phyloP scores from a whole-genome alignment of 441 rosid species.

The Adansonia gregorii region DNA sequence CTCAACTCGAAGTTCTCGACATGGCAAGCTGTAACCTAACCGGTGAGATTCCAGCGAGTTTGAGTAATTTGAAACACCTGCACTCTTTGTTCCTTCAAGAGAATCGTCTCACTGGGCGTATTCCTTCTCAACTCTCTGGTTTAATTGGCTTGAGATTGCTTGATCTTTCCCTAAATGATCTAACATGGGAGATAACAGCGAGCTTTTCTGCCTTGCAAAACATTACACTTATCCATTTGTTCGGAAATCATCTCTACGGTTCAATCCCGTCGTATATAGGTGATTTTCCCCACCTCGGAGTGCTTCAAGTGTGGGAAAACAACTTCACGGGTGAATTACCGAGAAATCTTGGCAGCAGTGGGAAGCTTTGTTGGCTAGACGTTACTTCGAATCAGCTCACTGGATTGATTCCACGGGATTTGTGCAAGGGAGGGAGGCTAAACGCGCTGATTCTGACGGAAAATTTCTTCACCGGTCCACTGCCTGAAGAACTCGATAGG shows the following conservation, averaged over 20 bases:
- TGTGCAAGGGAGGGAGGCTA: conserved; percentile 65
- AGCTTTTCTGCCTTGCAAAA: conserved; percentile 49
- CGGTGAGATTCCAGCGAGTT: conserved; percentile 70
- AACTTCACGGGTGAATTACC: conserved; percentile 73
- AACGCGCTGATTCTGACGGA: conserved; percentile 53
- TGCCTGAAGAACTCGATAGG: conserved; percentile 64
- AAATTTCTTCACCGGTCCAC: conserved; percentile 69
- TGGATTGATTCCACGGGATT: conserved; percentile 64
- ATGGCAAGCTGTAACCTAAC: conserved; percentile 63
- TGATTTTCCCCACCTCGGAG: conserved; percentile 65
- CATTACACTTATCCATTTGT: conserved; percentile 59
- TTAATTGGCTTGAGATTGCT: conserved; percentile 59
- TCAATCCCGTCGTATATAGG: conserved; percentile 66
- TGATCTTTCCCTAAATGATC: conserved; percentile 63
- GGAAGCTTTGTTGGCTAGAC: conserved; percentile 56
- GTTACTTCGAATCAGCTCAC: conserved; percentile 70
- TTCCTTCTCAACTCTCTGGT: conserved; percentile 67
- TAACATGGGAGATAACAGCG: conserved; percentile 73
- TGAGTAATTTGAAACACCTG: conserved; percentile 57
- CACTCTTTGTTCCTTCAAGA: conserved; percentile 67
- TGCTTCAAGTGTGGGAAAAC: conserved; percentile 69
- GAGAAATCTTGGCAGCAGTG: conserved; percentile 65
- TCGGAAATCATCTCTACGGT: conserved; percentile 61
- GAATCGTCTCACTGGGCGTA: conserved; percentile 64
- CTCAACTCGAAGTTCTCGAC: conserved; percentile 57